These are phyloP conservation scores for Fusarium globosum DNA, from an alignment of 2,329 filamentous ascomycete species.

Conservation along the genomic window DNA sequence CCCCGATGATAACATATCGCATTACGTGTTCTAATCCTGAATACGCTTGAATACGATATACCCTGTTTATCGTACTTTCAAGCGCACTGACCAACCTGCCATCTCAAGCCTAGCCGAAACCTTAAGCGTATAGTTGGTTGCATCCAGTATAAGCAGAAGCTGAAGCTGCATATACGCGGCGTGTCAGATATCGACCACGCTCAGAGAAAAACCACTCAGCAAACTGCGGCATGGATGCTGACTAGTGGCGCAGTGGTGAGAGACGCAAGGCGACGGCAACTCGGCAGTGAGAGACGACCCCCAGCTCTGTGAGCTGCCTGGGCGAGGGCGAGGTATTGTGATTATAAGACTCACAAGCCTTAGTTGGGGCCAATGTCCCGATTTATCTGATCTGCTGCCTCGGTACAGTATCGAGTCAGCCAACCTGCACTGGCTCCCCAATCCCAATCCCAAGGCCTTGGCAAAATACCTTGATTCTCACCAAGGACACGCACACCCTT, in stretches of 20 bases:
- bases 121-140: neutral
- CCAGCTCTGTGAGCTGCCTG: neutral
- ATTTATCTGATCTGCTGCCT: neutral
- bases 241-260: neutral
- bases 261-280: neutral
- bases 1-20: neutral
- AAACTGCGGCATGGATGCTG: neutral
- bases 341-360: constrained; percentile 1
- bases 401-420: neutral
- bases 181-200: neutral
- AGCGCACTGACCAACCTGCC: neutral
- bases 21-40: neutral
- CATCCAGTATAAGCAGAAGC: neutral
- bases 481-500: neutral
- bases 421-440: neutral
- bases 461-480: neutral
- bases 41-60: constrained; percentile 1
- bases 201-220: neutral
- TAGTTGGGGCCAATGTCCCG: neutral
- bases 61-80: neutral
- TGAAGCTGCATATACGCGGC: neutral
- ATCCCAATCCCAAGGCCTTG: neutral
- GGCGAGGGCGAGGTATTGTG: neutral
- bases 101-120: neutral
- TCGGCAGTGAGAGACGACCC: neutral